These are phyloP conservation scores for Pseudonitzschia multistriata DNA, from an alignment of 108 stramenopile genomes.

Conservation along the genomic window DNA sequence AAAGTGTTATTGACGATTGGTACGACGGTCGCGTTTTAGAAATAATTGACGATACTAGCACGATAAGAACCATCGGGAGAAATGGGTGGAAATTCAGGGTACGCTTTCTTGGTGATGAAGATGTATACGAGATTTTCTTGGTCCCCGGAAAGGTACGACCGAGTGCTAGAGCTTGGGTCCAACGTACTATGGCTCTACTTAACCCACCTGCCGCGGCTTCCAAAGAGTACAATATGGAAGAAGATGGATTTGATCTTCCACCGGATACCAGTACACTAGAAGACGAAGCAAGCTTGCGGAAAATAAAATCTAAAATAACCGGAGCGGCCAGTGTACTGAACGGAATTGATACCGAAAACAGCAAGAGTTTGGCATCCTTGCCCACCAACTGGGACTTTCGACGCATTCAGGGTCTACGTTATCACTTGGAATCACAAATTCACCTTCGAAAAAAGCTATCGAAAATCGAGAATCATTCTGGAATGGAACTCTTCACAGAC, in stretches of 20 bases:
- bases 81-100: conserved; percentile 43
- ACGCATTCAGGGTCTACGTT: conserved; percentile 23
- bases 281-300: conserved; percentile 37
- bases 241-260: conserved; percentile 34
- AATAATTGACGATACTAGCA: conserved; percentile 4
- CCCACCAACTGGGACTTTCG: conserved; percentile 3
- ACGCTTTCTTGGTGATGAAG: conserved; percentile 59
- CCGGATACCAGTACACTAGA: conserved; percentile 51
- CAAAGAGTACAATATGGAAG: not conserved
- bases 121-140: conserved; percentile 63
- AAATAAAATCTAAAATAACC: conserved; percentile 17
- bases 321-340: not conserved
- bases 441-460: conserved; percentile 58
- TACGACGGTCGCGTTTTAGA: conserved; percentile 63
- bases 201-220: conserved; percentile 4
- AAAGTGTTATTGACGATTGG: conserved; percentile 65
- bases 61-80: not conserved
- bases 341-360: not conserved
- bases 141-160: conserved; percentile 59
- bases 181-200: conserved; percentile 56
- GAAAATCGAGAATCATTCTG: conserved; percentile 38
- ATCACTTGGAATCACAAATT: conserved; percentile 44
- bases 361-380: not conserved
- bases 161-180: conserved; percentile 67
- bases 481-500: conserved; percentile 25